These are phyloP conservation scores for Marasmius fiardii DNA, from an alignment of 1,284 basidiomycete genomes.

Conservation along the genomic window DNA sequence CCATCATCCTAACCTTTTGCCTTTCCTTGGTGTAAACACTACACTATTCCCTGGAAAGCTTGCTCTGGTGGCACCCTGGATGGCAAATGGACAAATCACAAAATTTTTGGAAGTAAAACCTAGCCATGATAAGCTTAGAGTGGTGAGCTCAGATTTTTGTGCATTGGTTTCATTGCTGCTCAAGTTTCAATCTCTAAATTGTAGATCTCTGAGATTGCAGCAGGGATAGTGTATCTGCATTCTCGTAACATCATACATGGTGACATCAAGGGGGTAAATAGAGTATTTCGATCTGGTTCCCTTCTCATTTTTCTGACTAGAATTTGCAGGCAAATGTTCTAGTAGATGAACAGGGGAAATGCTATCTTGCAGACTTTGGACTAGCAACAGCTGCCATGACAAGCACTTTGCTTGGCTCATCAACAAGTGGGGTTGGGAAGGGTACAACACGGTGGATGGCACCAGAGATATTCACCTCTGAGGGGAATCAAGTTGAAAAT, in stretches of 20 bases:
- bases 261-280: not conserved
- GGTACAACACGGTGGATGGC: not conserved
- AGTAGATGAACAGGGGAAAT: not conserved
- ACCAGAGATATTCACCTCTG: not conserved
- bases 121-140: conserved; percentile 4
- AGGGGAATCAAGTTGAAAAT: not conserved
- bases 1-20: conserved; percentile 13
- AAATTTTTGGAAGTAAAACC: conserved; percentile 11
- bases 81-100: conserved; percentile 12
- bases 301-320: too few relatives aligned
- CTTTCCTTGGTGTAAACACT: conserved; percentile 13
- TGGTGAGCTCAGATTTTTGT: conserved; percentile 4
- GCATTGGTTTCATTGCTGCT: not conserved
- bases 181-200: not conserved
- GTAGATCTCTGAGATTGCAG: not conserved
- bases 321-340: too few relatives aligned
- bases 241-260: not conserved
- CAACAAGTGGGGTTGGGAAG: not conserved
- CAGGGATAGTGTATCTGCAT: not conserved
- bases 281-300: too few relatives aligned
- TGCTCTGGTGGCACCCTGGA: conserved; percentile 14
- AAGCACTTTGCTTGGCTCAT: too few relatives aligned
- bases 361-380: not conserved
- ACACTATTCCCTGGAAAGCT: conserved; percentile 5
- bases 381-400: not conserved